A percentile compares a stretch with the other conserved stretches of the same genome.
These are phyloP conservation scores for Oryza australiensis DNA, from an alignment of 176 grass and related monocot species.

Conservation along the genomic window DNA sequence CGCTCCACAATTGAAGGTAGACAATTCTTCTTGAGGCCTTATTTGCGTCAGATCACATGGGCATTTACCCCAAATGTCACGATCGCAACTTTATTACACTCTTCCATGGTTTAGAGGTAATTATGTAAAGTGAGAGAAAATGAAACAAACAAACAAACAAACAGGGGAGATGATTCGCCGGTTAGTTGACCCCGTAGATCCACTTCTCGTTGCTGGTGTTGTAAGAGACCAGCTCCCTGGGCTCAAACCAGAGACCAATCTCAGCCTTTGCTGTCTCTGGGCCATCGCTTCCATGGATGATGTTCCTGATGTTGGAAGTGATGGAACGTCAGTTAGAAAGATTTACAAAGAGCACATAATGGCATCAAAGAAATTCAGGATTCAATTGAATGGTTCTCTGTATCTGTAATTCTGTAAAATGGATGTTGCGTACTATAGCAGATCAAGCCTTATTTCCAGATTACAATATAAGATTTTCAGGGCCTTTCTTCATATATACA, in stretches of 20 bases:
- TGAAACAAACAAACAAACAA: neutral
- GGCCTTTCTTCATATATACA: neutral
- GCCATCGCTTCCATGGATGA: constrained; percentile 90
- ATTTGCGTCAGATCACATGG: neutral
- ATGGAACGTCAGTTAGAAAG: neutral
- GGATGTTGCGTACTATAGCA: neutral
- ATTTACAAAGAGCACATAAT: neutral
- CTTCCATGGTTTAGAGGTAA: constrained; percentile 24
- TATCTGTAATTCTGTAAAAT: neutral
- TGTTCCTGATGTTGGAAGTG: constrained; percentile 57
- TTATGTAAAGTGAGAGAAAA: constrained; percentile 13
- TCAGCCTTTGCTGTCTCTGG: constrained; percentile 89
- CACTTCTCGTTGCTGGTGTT: constrained; percentile 73
- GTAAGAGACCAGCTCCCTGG: constrained; percentile 73
- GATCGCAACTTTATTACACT: constrained; percentile 31
- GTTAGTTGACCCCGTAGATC: constrained; percentile 78
- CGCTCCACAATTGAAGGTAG: constrained; percentile 34
- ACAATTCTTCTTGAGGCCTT: constrained; percentile 23
- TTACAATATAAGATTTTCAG: neutral
- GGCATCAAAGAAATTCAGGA: neutral
- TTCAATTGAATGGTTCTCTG: neutral
- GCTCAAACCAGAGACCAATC: constrained; percentile 83
- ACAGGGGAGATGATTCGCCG: neutral
- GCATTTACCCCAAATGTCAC: constrained; percentile 14
- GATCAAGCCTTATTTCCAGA: neutral